phyloP scores from a whole-genome alignment of 2,329 filamentous ascomycete species.

The Xylaria sp. region DNA sequence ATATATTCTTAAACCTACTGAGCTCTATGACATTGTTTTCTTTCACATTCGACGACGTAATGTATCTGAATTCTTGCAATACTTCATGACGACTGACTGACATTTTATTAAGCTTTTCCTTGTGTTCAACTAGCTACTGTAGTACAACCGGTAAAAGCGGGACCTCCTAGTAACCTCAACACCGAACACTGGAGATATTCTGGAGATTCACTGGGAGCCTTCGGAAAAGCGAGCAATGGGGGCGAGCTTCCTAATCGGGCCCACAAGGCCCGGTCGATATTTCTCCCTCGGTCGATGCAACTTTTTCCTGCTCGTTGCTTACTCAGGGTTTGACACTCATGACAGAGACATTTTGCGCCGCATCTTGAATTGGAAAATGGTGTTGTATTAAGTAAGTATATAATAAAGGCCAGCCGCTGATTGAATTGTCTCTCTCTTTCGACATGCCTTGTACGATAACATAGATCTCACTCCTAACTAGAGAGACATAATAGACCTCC shows the following conservation, averaged over 20 bases:
- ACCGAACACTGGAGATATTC: background rate
- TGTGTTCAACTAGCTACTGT: background rate
- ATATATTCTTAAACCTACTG: no score
- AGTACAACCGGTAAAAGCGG: background rate
- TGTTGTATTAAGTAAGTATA: background rate
- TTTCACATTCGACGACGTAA: no score
- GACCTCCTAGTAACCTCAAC: background rate
- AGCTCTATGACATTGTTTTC: no score
- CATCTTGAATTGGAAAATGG: background rate
- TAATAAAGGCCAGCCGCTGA: background rate
- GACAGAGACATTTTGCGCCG: background rate
- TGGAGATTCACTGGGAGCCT: slow-evolving; percentile 1
- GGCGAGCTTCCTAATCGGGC: slow-evolving; percentile 10
- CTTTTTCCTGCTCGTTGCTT: slow-evolving; percentile 1
- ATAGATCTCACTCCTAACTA: background rate
- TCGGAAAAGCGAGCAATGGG: background rate
- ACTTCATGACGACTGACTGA: no score
- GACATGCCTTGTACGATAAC: background rate
- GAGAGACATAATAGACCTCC: background rate
- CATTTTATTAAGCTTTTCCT: background rate
- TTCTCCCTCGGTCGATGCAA: slow-evolving; percentile 6
- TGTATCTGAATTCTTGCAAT: no score
- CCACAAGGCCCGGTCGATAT: slow-evolving; percentile 4
- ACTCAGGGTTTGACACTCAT: slow-evolving; percentile 8
- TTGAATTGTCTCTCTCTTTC: background rate